Base-by-base conservation (phyloP, 306 rosid genomes). In the Leucaena leucocephala region DNA sequence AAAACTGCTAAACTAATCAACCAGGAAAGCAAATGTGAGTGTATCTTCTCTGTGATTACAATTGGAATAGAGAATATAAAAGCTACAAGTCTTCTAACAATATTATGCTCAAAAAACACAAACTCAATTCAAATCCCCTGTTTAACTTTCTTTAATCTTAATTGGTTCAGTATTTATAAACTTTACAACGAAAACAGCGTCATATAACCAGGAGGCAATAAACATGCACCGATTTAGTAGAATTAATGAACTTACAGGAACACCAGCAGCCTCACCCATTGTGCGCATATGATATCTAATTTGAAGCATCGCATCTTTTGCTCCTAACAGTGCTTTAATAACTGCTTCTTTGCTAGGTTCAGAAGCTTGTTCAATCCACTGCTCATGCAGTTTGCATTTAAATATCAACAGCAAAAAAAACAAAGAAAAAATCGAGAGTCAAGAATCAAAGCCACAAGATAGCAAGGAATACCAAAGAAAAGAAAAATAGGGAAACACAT, bases 251-350 rank as follows among this genome's bases (percentile, higher is more conserved):
- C 91, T 83, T 85, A 95, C 98, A 78, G 99, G 99, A 85, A 95
- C 96, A 68, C 96, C 99, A 44, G 98, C 91, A 71, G 98, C 98
- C 82, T 88, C 91, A 2, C 99, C 99, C 98, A 92, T 91, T 54
- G 55, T 82, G 80, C 88, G 92, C 98, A 95, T 89, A 63, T 81
- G 91, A 87, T 83, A 71, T 86, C 98, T 86, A 84, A 95, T 90
- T 81, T 81, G 83, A 74, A 86, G 88, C 94, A 93, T 90, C n/a
- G 98, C 93, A 33, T 93, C 92, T 89, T 87, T 93, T 54, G 98
- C 95, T 80, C 91, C 92, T 65, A 91, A 75, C 74, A 95, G 83
- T 77, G 93, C 93, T 85, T 90, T 85, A 73, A 84, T 59, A 48
- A 93, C 85, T 71, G 80, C 84, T 81, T 82, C 91, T 49, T 87